Conservation (phyloP, 2,329 filamentous ascomycete species). For the Aspergillus japonicus region DNA sequence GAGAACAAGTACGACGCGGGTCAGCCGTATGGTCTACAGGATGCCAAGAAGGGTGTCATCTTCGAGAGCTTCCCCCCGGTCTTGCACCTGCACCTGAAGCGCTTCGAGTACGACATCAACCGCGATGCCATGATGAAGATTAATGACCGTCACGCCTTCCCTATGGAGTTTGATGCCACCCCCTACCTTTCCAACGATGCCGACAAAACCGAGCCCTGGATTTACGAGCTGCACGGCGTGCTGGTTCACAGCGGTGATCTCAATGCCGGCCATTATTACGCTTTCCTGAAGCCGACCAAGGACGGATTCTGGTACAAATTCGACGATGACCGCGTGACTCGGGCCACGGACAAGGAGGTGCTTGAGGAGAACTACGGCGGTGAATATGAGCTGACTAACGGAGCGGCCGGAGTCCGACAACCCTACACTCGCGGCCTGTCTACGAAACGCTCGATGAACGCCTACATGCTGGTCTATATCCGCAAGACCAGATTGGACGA, state of each 20-base stretch:
- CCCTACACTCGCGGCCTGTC: slow-evolving; percentile 65
- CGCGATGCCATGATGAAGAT: slow-evolving; percentile 99
- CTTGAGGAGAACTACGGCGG: slow-evolving; percentile 96
- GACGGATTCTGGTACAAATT: slow-evolving; percentile 96
- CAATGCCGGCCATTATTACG: slow-evolving; percentile 97
- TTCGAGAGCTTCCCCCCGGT: slow-evolving; percentile 95
- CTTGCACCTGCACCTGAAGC: slow-evolving; percentile 89
- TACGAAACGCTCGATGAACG: slow-evolving; percentile 73
- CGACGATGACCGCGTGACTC: slow-evolving; percentile 96
- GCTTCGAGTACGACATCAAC: slow-evolving; percentile 96
- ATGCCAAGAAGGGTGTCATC: slow-evolving; percentile 96
- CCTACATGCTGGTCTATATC: slow-evolving; percentile 99
- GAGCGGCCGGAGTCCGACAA: slow-evolving; percentile 58
- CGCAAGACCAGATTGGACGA: slow-evolving; percentile 81
- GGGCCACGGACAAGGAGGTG: slow-evolving; percentile 84
- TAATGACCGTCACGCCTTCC: slow-evolving; percentile 51
- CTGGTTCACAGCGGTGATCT: slow-evolving; percentile 95
- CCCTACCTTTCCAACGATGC: slow-evolving; percentile 85
- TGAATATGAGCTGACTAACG: slow-evolving; percentile 66
- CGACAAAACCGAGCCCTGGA: slow-evolving; percentile 83
- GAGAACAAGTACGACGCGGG: slow-evolving; percentile 98
- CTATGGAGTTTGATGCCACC: slow-evolving; percentile 59
- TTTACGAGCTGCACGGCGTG: slow-evolving; percentile 91
- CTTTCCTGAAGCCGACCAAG: slow-evolving; percentile 89
- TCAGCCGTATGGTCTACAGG: slow-evolving; percentile 86